These are phyloP conservation scores for Fusarium sp. DNA, from an alignment of 2,329 filamentous ascomycete genomes.

Conservation along the genomic window DNA sequence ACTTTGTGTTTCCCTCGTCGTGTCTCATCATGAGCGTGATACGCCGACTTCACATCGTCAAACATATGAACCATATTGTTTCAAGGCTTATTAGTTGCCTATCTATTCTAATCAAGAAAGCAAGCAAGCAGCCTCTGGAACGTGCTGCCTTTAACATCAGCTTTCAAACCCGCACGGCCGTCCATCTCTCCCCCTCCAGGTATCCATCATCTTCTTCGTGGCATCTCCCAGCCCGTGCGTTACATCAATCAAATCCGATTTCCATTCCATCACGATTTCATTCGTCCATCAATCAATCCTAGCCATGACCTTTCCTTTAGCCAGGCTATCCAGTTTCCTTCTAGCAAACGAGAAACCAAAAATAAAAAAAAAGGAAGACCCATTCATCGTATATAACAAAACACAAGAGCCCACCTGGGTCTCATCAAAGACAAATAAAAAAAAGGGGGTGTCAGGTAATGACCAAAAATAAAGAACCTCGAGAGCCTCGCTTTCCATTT, in stretches of 20 bases:
- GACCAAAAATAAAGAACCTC: background rate
- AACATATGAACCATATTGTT: background rate
- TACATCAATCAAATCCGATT: slow-evolving; percentile 28
- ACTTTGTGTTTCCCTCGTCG: background rate
- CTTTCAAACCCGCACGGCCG: slow-evolving; percentile 1
- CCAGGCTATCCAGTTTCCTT: slow-evolving; percentile 7
- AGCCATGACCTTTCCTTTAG: background rate
- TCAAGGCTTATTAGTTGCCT: slow-evolving; percentile 16
- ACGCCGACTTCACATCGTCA: background rate
- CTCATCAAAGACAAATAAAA: background rate
- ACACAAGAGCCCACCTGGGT: background rate
- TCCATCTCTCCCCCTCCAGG: background rate
- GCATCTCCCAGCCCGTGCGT: slow-evolving; percentile 1
- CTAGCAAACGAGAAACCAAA: slow-evolving; percentile 9
- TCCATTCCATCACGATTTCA: slow-evolving; percentile 4
- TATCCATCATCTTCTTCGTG: slow-evolving; percentile 8
- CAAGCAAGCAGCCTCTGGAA: slow-evolving; percentile 9
- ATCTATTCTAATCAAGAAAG: slow-evolving; percentile 16
- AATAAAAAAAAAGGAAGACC: background rate
- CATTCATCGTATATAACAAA: slow-evolving; percentile 24
- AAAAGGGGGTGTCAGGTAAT: background rate
- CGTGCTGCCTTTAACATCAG: background rate
- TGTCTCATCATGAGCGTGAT: background rate
- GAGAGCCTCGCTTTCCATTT: slow-evolving; percentile 8
- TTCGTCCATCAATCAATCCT: slow-evolving; percentile 3